A percentile compares a stretch with the other conserved stretches of the same genome.
Conservation (phyloP, 441 rosid species). For the Adansonia madagascariensis region DNA sequence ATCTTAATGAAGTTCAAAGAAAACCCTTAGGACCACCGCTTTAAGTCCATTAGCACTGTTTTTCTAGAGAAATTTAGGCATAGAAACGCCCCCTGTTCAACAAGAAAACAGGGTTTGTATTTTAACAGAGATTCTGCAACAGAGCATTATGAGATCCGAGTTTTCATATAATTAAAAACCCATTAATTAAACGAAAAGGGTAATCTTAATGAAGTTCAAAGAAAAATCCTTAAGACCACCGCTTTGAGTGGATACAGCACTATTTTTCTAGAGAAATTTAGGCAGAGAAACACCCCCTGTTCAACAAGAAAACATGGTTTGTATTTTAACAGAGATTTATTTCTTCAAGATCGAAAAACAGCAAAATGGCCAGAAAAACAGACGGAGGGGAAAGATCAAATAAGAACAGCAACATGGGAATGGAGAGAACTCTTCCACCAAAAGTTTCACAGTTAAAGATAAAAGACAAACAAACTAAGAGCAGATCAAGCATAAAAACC, state of each 20-base stretch:
- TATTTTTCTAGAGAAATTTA: neutral
- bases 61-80: neutral
- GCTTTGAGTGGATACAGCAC: neutral
- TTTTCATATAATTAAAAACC: too few relatives aligned
- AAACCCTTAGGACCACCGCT: neutral
- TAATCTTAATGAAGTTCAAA: neutral
- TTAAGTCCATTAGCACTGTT: neutral
- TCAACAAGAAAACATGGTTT: constrained; percentile 1
- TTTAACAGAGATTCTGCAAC: too few relatives aligned
- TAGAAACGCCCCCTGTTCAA: neutral
- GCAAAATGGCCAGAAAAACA: constrained; percentile 1
- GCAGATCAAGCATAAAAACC: neutral
- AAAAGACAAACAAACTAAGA: constrained; percentile 1
- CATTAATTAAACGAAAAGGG: neutral
- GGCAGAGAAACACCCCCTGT: neutral
- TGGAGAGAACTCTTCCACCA: neutral
- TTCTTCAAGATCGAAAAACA: neutral
- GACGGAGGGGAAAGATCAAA: constrained; percentile 12
- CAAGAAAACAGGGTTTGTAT: constrained; percentile 1
- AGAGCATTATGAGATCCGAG: too few relatives aligned
- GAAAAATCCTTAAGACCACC: neutral
- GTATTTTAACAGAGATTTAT: neutral
- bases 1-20: neutral
- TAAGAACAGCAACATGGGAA: constrained; percentile 5
- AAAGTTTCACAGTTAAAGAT: neutral